These are phyloP conservation scores for Abrus precatorius DNA, from an alignment of 306 rosid genomes.

Conservation along the genomic window DNA sequence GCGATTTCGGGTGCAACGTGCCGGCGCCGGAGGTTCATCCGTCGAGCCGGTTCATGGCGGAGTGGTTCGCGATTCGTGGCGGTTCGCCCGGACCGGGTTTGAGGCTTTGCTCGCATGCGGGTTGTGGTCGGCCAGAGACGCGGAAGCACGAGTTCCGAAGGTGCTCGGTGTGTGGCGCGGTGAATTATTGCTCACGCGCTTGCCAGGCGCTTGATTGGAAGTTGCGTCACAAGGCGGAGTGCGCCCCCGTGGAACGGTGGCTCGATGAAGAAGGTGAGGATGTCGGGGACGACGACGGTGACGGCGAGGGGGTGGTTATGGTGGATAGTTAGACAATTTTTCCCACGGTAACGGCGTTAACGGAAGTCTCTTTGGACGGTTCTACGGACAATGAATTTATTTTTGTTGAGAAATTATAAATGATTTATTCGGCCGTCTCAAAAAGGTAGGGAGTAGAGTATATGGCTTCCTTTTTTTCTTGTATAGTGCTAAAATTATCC, in stretches of 20 bases:
- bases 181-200: constrained; percentile 96
- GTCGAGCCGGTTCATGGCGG: constrained; percentile 72
- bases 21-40: constrained; percentile 88
- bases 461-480: constrained; percentile 13
- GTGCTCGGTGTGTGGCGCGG: constrained; percentile 93
- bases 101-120: constrained; percentile 83
- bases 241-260: constrained; percentile 80
- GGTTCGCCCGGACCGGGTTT: constrained; percentile 64
- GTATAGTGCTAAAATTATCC: constrained; percentile 49
- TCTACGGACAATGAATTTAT: constrained; percentile 46
- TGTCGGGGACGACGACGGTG: constrained; percentile 48
- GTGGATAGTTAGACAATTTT: constrained; percentile 61
- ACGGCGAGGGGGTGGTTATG: constrained; percentile 41
- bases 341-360: background rate
- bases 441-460: constrained; percentile 15
- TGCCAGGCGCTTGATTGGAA: constrained; percentile 99
- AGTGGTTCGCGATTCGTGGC: constrained; percentile 67
- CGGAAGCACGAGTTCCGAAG: constrained; percentile 89
- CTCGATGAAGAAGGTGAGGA: constrained; percentile 73
- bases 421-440: constrained; percentile 38
- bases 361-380: constrained; percentile 30
- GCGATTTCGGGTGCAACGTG: constrained; percentile 97
- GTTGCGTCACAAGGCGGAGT: constrained; percentile 83
- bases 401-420: constrained; percentile 37
- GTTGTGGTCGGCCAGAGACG: constrained; percentile 92